phyloP scores from a whole-genome alignment of 2,329 filamentous ascomycete species.

The Epichloe brachyelytri region DNA sequence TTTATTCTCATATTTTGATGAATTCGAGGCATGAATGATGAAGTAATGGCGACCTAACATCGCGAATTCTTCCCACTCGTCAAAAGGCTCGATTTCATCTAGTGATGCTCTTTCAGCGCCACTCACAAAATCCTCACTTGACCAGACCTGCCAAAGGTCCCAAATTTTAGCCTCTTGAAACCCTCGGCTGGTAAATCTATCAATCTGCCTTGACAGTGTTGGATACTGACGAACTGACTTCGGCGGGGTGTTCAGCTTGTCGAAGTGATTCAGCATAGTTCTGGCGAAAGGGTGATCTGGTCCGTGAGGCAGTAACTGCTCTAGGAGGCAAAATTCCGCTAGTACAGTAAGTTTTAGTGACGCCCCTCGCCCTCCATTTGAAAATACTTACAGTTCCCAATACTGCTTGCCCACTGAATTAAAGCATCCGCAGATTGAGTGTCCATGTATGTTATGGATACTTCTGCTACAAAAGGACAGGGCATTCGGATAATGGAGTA shows the following conservation, averaged over 20 bases:
- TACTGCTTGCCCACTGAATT: conserved; percentile 61
- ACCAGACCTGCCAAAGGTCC: conserved; percentile 78
- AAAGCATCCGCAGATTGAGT: conserved; percentile 58
- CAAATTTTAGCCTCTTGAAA: conserved; percentile 51
- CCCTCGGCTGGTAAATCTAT: conserved; percentile 55
- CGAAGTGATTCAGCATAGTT: conserved; percentile 76
- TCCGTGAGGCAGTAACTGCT: conserved; percentile 74
- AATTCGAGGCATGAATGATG: conserved; percentile 46
- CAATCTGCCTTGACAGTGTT: conserved; percentile 48
- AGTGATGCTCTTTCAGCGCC: conserved; percentile 45
- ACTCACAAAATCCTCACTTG: conserved; percentile 51
- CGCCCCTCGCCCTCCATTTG: neutral
- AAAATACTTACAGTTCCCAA: conserved; percentile 48
- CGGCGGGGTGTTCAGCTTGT: conserved; percentile 68
- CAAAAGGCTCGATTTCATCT: conserved; percentile 68
- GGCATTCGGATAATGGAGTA: conserved; percentile 42
- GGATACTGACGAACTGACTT: conserved; percentile 61
- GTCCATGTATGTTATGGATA: conserved; percentile 86
- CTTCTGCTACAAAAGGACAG: conserved; percentile 78
- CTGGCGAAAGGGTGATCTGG: conserved; percentile 68
- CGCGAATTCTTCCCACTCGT: conserved; percentile 92
- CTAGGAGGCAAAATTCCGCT: conserved; percentile 75
- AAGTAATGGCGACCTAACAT: conserved; percentile 79
- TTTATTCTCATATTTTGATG: neutral
- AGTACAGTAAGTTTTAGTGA: conserved; percentile 5